Percentiles rank a stretch among this genome's conserved stretches.
These are phyloP conservation scores for Artomyces pyxidatus DNA, from an alignment of 768 basidiomycete genomes.

Conservation along the genomic window DNA sequence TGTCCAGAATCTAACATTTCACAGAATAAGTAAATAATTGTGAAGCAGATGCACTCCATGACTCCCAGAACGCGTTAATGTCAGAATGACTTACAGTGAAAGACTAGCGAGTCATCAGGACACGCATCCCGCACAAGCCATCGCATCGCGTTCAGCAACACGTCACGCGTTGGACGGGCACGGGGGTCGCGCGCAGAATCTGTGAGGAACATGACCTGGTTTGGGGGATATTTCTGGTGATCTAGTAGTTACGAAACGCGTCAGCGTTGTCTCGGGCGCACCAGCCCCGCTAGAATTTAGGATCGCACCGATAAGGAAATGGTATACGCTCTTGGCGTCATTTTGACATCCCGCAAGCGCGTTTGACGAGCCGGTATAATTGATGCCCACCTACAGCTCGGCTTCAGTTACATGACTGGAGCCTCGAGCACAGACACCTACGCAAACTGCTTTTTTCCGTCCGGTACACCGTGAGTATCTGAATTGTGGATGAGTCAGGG, in stretches of 20 bases:
- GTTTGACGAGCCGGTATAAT: constrained; percentile 64
- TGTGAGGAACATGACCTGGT: constrained; percentile 82
- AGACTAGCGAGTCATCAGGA: constrained; percentile 82
- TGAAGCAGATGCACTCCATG: too few species aligned
- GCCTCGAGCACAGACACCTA: constrained; percentile 29
- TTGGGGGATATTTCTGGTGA: constrained; percentile 22
- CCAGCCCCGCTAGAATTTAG: too few species aligned
- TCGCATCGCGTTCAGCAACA: constrained; percentile 82
- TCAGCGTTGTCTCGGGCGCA: background rate
- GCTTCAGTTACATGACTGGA: background rate
- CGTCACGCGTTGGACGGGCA: constrained; percentile 65
- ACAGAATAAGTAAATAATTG: background rate
- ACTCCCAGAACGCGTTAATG: too few species aligned
- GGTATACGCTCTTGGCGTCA: constrained; percentile 74
- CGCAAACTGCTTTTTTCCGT: constrained; percentile 81
- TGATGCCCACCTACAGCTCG: constrained; percentile 69
- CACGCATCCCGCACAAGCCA: constrained; percentile 83
- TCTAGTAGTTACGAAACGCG: constrained; percentile 4
- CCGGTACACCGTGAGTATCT: constrained; percentile 88
- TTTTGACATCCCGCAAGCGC: constrained; percentile 84
- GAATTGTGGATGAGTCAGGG: constrained; percentile 32
- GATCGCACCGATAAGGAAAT: constrained; percentile 69
- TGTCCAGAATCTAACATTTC: constrained; percentile 72
- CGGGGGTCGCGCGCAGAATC: constrained; percentile 63
- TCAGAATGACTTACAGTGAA: constrained; percentile 57